phyloP scores from a whole-genome alignment of 2,329 filamentous ascomycete genomes.

The Paramyrothecium roridum region DNA sequence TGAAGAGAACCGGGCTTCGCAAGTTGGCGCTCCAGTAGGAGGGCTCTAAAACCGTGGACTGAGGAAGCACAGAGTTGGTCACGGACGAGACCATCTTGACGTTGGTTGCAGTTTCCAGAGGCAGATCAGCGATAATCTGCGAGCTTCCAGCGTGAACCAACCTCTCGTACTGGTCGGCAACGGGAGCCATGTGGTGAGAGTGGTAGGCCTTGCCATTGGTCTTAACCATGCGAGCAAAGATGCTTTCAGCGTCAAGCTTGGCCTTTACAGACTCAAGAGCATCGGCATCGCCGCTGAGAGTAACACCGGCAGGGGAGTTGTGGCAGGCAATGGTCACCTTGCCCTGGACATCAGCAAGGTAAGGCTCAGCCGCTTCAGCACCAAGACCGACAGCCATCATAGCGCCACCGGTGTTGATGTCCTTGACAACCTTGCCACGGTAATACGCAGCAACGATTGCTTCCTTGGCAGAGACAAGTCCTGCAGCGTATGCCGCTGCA shows the following conservation, averaged over 20 bases:
- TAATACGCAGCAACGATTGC: constrained; percentile 45
- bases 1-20: constrained; percentile 29
- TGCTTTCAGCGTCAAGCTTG: constrained; percentile 4
- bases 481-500: constrained; percentile 37
- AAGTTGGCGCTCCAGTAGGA: constrained; percentile 36
- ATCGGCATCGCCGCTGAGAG: constrained; percentile 14
- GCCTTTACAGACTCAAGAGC: constrained; percentile 8
- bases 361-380: constrained; percentile 5
- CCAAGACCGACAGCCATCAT: constrained; percentile 17
- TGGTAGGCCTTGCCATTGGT: constrained; percentile 15
- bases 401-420: constrained; percentile 3
- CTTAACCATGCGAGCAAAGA: constrained; percentile 12
- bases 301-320: constrained; percentile 19
- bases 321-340: constrained; percentile 16
- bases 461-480: constrained; percentile 35
- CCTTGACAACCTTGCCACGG: constrained; percentile 24
- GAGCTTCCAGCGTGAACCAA: background rate
- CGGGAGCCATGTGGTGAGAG: constrained; percentile 13
- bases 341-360: constrained; percentile 9
- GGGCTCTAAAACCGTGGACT: constrained; percentile 3
- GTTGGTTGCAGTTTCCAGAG: background rate
- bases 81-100: constrained; percentile 8
- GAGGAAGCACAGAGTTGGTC: constrained; percentile 5
- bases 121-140: background rate
- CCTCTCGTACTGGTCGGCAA: constrained; percentile 4